Percentiles rank a stretch among this genome's conserved stretches.
phyloP scores from a whole-genome alignment of 345 rosid genomes.

The Eucalyptus shirleyi region DNA sequence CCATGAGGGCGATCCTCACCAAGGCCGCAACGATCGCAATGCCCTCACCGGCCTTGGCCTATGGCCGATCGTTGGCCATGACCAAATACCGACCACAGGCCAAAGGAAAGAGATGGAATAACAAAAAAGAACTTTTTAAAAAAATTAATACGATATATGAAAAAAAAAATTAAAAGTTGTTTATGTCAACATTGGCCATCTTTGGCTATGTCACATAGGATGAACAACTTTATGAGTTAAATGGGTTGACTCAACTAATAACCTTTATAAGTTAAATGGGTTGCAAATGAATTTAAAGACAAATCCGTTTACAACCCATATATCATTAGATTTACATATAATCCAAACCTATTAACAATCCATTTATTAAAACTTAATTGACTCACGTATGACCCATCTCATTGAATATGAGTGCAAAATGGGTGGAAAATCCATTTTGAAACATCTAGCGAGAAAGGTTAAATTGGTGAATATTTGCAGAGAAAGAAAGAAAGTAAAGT shows the following conservation, averaged over 20 bases:
- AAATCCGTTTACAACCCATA: neutral
- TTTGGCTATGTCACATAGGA: neutral
- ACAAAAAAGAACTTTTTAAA: too few species aligned
- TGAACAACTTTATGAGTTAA: neutral
- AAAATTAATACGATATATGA: too few species aligned
- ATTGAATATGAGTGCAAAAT: neutral
- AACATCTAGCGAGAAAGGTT: neutral
- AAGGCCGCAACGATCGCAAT: accelerated
- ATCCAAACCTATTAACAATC: neutral
- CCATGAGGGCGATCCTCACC: neutral
- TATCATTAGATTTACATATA: too few species aligned
- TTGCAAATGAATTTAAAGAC: neutral
- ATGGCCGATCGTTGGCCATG: neutral
- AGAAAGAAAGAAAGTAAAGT: neutral
- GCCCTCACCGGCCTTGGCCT: neutral
- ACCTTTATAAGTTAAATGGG: neutral
- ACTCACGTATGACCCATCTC: neutral
- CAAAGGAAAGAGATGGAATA: neutral
- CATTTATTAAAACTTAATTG: neutral
- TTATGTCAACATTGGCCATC: accelerated
- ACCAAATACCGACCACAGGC: neutral
- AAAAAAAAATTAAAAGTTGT: too few species aligned
- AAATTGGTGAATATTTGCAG: neutral
- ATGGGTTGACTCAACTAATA: neutral
- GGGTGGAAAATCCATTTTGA: neutral